Evolutionary conservation across 2,329 filamentous ascomycete genomes (phyloP), one percentile per base, ranked within the genome.

Genomic region (Mycosphaerelloides madeirae): DNA sequence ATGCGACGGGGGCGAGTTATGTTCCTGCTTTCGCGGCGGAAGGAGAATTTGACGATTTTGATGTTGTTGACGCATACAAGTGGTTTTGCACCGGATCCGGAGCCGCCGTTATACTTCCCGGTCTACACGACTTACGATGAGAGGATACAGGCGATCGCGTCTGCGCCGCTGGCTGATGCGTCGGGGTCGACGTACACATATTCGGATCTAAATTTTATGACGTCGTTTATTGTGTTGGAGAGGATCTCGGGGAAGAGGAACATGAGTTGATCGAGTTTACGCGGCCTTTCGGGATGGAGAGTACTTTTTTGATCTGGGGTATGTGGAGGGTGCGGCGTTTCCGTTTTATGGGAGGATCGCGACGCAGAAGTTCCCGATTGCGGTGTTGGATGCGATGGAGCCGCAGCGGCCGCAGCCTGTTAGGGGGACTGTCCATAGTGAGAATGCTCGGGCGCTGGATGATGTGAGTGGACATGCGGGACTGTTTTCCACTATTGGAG

Each of bases 381-480:
- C n/a, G n/a, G n/a, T n/a, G n/a, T n/a, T n/a, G n/a, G n/a, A n/a
- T n/a, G n/a, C n/a, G n/a, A n/a, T n/a, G n/a, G n/a, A n/a, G n/a
- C n/a, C n/a, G n/a, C n/a, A n/a, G n/a, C n/a, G n/a, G n/a, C n/a
- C n/a, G n/a, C n/a, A n/a, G n/a, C n/a, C n/a, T n/a, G n/a, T n/a
- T n/a, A n/a, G n/a, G n/a, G n/a, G n/a, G n/a, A n/a, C n/a, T n/a
- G n/a, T n/a, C n/a, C n/a, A n/a, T n/a, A n/a, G n/a, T n/a, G n/a
- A n/a, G n/a, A n/a, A n/a, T n/a, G n/a, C n/a, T n/a, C 20, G 32
- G 32, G 32, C 32, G 5, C 20, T 35, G 32, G 32, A 35, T 18
- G 32, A 18, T 18, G 32, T 35, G 15, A 35, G 32, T 37, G 34
- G 34, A 3, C 34, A 37, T 37, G 34, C 34, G 6, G 34, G 34